These are phyloP conservation scores for Butyriboletus appendiculatus DNA, from an alignment of 1,284 basidiomycete genomes.

Conservation along the genomic window DNA sequence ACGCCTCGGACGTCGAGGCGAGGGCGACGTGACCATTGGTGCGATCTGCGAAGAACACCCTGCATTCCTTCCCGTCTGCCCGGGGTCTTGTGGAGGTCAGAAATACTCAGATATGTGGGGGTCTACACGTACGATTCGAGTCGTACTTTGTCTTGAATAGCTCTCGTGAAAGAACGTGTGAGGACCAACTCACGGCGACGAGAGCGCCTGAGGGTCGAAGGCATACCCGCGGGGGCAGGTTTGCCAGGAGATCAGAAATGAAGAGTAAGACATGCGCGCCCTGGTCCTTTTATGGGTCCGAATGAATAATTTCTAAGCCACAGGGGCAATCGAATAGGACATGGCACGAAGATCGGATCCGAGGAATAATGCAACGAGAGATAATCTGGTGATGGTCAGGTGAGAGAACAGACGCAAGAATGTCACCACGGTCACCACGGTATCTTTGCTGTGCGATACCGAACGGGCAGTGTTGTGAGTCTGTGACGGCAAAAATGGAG, in stretches of 20 bases:
- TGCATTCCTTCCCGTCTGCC: slow-evolving; percentile 23
- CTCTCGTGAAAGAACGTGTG: slow-evolving; percentile 38
- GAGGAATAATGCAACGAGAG: slow-evolving; percentile 8
- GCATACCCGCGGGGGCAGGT: slow-evolving; percentile 32
- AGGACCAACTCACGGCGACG: slow-evolving; percentile 38
- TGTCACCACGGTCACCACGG: too few relatives aligned
- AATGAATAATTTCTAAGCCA: slow-evolving; percentile 26
- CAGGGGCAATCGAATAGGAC: slow-evolving; percentile 27
- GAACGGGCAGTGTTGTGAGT: slow-evolving; percentile 9
- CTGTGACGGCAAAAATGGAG: slow-evolving; percentile 26
- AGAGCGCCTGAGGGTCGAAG: slow-evolving; percentile 39
- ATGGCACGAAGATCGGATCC: slow-evolving; percentile 10
- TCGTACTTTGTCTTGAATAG: slow-evolving; percentile 39
- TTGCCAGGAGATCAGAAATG: slow-evolving; percentile 11
- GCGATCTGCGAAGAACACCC: slow-evolving; percentile 23
- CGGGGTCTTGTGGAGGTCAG: slow-evolving; percentile 19
- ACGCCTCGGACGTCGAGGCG: slow-evolving; percentile 11
- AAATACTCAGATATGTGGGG: not conserved
- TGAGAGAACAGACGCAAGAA: slow-evolving; percentile 13
- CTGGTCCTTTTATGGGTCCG: slow-evolving; percentile 32
- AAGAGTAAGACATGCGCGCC: slow-evolving; percentile 12
- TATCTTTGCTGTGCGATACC: slow-evolving; percentile 19
- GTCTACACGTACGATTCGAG: slow-evolving; percentile 28
- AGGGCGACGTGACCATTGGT: slow-evolving; percentile 18
- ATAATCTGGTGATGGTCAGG: slow-evolving; percentile 8